Evolutionary conservation across 2,329 filamentous ascomycete genomes (phyloP), one percentile per base, ranked within the genome.

Genomic region (Sordariomycetes sp.): DNA sequence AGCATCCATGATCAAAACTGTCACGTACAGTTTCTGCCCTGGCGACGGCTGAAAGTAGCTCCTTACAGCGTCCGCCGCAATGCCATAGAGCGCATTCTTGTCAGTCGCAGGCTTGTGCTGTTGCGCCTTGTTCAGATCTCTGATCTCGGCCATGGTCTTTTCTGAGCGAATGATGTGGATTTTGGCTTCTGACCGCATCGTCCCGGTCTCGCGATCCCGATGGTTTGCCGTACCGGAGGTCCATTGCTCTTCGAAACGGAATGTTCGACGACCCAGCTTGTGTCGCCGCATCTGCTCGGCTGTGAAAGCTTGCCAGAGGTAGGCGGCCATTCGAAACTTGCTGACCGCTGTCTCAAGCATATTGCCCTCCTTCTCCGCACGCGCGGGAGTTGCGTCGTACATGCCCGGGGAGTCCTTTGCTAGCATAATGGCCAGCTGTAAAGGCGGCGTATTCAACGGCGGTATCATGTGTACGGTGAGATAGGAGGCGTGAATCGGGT

Each of bases 281-380:
- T 94, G 84, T 42, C 86, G 79, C 55, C 77, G 82, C 90, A 96
- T 96, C 54, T 96, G 88, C 55, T 98, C 92, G 6, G 86, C 86
- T 0, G 90, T 96, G 50, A 94, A 96, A 7, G 88, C 86, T 55
- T 98, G 92, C 88, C 92, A 96, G 11, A 96, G 68, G 53, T 96
- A 95, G 17, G 86, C 90, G 14, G 87, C 82, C 83, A 94, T 95
- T 42, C 88, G 77, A 54, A 92, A 95, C 54, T 98, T 98, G 48
- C 75, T 77, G 33, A 94, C 71, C 0, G 92, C 92, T 7, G 75
- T 77, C 9, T 88, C 80, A 23, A 96, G 53, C 2, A 72, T 73
- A 55, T 94, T 94, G 14, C 86, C 88, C 65, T 94, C 88, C 45
- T 72, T 78, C 55, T 84, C 76, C 36, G 74, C 64, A 32, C 84